A percentile compares a stretch with the other conserved stretches of the same genome.
Conservation (phyloP, 2,329 filamentous ascomycete genomes). For the Trichoderma breve region DNA sequence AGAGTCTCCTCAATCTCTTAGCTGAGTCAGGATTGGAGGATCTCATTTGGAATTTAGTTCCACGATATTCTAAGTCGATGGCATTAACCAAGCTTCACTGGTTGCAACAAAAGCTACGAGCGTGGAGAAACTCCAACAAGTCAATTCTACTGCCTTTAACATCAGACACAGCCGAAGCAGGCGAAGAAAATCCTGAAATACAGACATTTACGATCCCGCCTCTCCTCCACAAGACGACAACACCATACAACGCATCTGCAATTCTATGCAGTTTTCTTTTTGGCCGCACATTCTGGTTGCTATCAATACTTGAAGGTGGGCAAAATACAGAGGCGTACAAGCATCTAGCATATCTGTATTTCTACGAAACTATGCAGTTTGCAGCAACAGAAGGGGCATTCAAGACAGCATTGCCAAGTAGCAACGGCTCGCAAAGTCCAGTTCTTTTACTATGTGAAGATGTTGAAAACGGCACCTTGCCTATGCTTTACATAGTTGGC, state of each 20-base stretch:
- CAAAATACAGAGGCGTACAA: background rate
- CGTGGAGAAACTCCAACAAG: background rate
- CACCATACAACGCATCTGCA: background rate
- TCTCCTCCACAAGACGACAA: background rate
- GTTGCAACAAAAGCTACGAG: background rate
- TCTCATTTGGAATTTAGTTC: background rate
- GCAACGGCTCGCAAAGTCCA: background rate
- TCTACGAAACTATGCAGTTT: background rate
- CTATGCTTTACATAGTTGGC: slow-evolving; percentile 4
- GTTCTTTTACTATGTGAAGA: background rate
- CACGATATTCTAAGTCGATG: background rate
- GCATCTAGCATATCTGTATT: background rate
- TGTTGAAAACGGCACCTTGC: background rate
- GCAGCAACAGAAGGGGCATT: background rate
- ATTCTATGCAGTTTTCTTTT: background rate
- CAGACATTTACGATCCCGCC: background rate
- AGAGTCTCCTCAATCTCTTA: background rate
- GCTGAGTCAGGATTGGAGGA: background rate
- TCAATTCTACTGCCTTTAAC: background rate
- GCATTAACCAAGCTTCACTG: background rate
- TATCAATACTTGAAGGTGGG: background rate
- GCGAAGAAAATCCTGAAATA: background rate
- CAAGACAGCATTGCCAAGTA: background rate
- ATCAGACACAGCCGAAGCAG: background rate
- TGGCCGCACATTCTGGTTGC: background rate